Evolutionary conservation across 2,329 filamentous ascomycete genomes (phyloP).

Genomic region (Ophiosphaerella herpotricha): DNA sequence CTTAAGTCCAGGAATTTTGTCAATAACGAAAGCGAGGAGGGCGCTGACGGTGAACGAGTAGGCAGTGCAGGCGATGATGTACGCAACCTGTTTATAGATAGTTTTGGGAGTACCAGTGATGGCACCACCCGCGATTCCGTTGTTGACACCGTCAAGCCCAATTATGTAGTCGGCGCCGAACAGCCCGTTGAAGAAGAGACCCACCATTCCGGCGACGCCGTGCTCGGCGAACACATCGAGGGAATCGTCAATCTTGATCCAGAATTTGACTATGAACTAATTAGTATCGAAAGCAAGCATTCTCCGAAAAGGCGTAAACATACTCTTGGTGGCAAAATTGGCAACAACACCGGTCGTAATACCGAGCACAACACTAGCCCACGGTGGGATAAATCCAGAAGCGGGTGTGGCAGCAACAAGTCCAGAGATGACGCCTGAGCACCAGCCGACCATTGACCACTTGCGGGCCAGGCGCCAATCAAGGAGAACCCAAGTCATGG

Average conservation of each 20-base stretch:
- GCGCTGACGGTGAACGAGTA: constrained; percentile 78
- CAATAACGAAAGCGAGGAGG: constrained; percentile 73
- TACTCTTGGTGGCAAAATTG: constrained; percentile 88
- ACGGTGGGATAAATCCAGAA: constrained; percentile 75
- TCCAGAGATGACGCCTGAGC: constrained; percentile 84
- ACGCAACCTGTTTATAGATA: constrained; percentile 80
- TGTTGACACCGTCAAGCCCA: constrained; percentile 75
- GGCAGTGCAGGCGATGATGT: constrained; percentile 67
- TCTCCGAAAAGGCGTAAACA: constrained; percentile 47
- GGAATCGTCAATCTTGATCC: constrained; percentile 81
- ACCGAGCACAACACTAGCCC: constrained; percentile 65
- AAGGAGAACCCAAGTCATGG: constrained; percentile 91
- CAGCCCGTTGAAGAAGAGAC: constrained; percentile 77
- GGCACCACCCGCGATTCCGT: constrained; percentile 64
- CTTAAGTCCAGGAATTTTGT: constrained; percentile 75
- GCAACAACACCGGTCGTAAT: constrained; percentile 68
- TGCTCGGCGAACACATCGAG: constrained; percentile 93
- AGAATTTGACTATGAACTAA: constrained; percentile 63
- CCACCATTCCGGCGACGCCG: constrained; percentile 80
- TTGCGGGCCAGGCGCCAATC: constrained; percentile 94
- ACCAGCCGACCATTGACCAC: constrained; percentile 94
- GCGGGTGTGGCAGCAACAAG: constrained; percentile 87
- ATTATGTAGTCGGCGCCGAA: constrained; percentile 78
- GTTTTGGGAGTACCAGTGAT: constrained; percentile 74
- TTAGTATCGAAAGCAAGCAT: constrained; percentile 17